Evolutionary conservation across 345 rosid genomes (phyloP).

Genomic region (Lenwebbia sp.): DNA sequence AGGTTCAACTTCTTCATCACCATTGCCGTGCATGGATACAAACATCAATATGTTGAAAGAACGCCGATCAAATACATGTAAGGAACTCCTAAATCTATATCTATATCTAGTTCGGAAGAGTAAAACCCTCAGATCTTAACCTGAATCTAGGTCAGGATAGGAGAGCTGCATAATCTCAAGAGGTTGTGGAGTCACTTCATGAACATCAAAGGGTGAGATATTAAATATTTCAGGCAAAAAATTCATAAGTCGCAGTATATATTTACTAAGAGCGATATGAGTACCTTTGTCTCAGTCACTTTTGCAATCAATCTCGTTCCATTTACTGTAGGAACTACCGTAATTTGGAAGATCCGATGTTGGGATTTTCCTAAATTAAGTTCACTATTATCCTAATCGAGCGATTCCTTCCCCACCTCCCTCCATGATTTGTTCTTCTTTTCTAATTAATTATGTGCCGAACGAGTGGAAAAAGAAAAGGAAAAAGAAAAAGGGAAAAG

Average conservation of each 20-base stretch:
- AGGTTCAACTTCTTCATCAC: no score
- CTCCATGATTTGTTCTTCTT: not conserved
- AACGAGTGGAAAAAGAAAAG: no score
- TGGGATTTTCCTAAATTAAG: not conserved
- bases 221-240: not conserved
- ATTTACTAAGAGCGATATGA: not conserved
- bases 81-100: no score
- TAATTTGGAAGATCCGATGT: not conserved
- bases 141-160: no score
- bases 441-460: not conserved
- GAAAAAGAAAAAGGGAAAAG: no score
- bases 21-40: no score
- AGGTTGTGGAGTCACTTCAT: no score
- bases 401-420: not conserved
- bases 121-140: no score
- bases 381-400: not conserved
- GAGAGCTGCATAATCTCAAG: no score
- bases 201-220: not conserved
- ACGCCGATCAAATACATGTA: no score
- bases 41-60: no score
- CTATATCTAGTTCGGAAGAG: no score
- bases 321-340: not conserved
- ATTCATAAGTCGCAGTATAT: not conserved
- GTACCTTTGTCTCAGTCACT: not conserved
- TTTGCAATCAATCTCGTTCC: not conserved